Evolutionary conservation across 441 rosid species (phyloP), one percentile per base, ranked within the genome.

Genomic region (Adansonia madagascariensis): DNA sequence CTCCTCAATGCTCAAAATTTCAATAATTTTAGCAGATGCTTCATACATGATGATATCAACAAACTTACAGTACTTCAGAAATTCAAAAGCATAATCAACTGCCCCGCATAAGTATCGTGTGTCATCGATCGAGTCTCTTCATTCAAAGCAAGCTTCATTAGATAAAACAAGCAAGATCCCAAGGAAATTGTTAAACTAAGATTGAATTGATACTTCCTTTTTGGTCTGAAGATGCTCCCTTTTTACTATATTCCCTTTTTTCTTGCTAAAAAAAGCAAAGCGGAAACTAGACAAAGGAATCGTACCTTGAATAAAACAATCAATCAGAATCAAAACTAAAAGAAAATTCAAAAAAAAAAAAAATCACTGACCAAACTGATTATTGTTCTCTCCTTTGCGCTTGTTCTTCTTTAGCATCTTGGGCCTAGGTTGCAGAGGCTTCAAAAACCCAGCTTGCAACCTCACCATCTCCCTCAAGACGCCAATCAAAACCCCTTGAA

Each of bases 391-490:
- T 67, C 59, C 63, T 6, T 46, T 84, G 17, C 70, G 85, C 62
- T 77, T 80, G 69, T 55, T 82, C 78, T 91, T 83, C 84, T 90
- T 91, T 79, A 81, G 62, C 74, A 89, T 12, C 86, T 87, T 94
- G 11, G 87, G 85, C 81, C 95, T 88, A 24, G 91, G 95, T 52
- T 84, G 87, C 70, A 84, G 73, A 2, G 95, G 97, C 85, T 87
- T 93, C 86, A 94, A 85, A 78, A 82, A 91, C 63, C 83, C 85
- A 80, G 94, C 87, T 79, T 94, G 97, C 64, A 93, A 74, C 14
- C 88, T 86, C 53, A 90, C 97, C 93, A 89, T 86, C 88, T 92
- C 98, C 78, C 82, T 90, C 89, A 94, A 43, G 5, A 91, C 84
- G 83, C 84, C 83, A 75, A 94, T 80, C 75, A 94, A 52, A 74